A percentile compares a stretch with the other conserved stretches of the same genome.
Evolutionary conservation across 1,284 basidiomycete species (phyloP).

Genomic region (Cutaneotrichosporon daszewskae): DNA sequence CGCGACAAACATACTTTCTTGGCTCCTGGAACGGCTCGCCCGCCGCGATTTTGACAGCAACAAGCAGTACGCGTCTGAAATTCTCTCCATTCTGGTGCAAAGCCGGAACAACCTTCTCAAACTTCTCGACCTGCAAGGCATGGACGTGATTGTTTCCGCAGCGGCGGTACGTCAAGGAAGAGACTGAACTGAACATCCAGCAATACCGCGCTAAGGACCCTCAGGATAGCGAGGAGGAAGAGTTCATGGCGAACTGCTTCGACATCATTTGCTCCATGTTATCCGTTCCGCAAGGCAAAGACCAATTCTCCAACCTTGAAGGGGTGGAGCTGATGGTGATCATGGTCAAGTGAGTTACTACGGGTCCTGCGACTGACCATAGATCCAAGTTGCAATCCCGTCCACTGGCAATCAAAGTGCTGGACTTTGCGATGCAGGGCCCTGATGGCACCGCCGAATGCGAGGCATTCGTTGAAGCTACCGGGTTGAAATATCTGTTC

Average conservation of each 20-base stretch:
- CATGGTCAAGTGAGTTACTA: conserved; percentile 72
- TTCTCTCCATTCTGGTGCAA: conserved; percentile 84
- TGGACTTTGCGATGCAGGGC: conserved; percentile 86
- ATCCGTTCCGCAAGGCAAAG: conserved; percentile 67
- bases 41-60: conserved; percentile 72
- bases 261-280: conserved; percentile 80
- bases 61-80: conserved; percentile 76
- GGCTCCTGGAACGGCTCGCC: conserved; percentile 74
- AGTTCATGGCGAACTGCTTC: conserved; percentile 97
- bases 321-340: conserved; percentile 95
- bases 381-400: conserved; percentile 78
- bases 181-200: conserved; percentile 48
- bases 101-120: conserved; percentile 60
- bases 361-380: background rate
- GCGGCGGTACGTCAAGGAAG: conserved; percentile 60
- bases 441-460: conserved; percentile 68
- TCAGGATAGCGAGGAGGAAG: conserved; percentile 76
- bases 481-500: conserved; percentile 85
- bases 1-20: conserved; percentile 68
- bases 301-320: conserved; percentile 79
- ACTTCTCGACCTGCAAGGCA: conserved; percentile 64
- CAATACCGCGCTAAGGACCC: conserved; percentile 81
- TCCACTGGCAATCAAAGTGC: conserved; percentile 76
- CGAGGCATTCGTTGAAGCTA: conserved; percentile 76
- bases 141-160: conserved; percentile 70